Evolutionary conservation across 2,329 filamentous ascomycete species (phyloP).

Genomic region (Chaetomiaceae sp.): DNA sequence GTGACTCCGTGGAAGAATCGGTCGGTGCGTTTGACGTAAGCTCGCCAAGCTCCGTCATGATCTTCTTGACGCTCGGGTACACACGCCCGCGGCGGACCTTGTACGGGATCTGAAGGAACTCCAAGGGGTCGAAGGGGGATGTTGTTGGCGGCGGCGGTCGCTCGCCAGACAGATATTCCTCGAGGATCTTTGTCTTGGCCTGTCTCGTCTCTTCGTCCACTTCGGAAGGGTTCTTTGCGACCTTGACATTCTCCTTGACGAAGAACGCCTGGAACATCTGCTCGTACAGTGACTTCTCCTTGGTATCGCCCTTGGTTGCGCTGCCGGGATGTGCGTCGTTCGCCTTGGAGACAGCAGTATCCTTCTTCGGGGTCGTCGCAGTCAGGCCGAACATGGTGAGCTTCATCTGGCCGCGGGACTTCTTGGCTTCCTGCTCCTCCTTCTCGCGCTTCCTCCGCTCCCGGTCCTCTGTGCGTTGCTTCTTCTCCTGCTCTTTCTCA

Average conservation of each 20-base stretch:
- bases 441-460: conserved; percentile 47
- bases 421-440: conserved; percentile 50
- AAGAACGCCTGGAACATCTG: conserved; percentile 78
- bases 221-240: conserved; percentile 58
- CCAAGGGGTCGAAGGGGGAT: conserved; percentile 40
- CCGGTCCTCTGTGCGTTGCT: conserved; percentile 34
- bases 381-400: conserved; percentile 45
- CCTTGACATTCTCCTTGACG: conserved; percentile 64
- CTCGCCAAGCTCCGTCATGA: conserved; percentile 54
- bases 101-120: conserved; percentile 44
- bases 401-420: conserved; percentile 44
- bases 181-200: conserved; percentile 48
- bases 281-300: conserved; percentile 52
- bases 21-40: conserved; percentile 29
- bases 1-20: conserved; percentile 38
- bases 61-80: conserved; percentile 53
- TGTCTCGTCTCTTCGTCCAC: conserved; percentile 54
- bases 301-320: conserved; percentile 27
- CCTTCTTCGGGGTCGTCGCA: conserved; percentile 40
- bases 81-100: conserved; percentile 42
- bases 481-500: conserved; percentile 22
- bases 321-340: conserved; percentile 26
- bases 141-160: conserved; percentile 43
- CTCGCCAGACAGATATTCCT: conserved; percentile 47
- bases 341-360: conserved; percentile 29